Conservation (phyloP, 495 filamentous ascomycete genomes). For the Penicillium goetzii region DNA sequence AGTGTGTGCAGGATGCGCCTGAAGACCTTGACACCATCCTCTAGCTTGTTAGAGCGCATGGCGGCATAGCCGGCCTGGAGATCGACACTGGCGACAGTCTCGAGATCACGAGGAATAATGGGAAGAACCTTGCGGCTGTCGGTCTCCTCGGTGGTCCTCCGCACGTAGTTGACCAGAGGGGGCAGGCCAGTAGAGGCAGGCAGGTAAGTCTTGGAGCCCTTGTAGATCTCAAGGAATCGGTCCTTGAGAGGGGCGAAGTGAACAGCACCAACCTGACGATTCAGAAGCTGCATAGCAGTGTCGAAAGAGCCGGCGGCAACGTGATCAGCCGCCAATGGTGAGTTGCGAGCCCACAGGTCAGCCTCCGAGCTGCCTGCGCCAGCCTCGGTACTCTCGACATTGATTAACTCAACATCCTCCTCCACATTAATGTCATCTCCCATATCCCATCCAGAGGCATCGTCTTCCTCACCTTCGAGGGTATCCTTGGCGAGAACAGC, state of each 20-base stretch:
- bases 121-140: conserved; percentile 87
- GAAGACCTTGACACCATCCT: conserved; percentile 84
- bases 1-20: conserved; percentile 80
- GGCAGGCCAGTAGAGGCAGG: conserved; percentile 80
- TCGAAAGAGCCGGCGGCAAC: conserved; percentile 95
- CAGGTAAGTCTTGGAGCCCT: conserved; percentile 87
- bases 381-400: conserved; percentile 79
- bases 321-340: conserved; percentile 91
- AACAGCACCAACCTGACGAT: conserved; percentile 92
- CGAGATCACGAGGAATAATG: conserved; percentile 86
- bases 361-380: conserved; percentile 87
- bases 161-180: conserved; percentile 89
- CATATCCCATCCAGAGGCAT: conserved; percentile 95
- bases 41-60: conserved; percentile 91
- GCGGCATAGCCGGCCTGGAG: conserved; percentile 83
- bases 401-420: conserved; percentile 70
- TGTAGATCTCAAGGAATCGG: conserved; percentile 92
- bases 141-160: conserved; percentile 83
- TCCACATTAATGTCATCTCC: conserved; percentile 89
- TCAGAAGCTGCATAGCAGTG: conserved; percentile 95
- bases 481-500: conserved; percentile 52
- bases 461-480: conserved; percentile 78
- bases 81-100: conserved; percentile 76
- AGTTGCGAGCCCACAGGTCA: conserved; percentile 94
- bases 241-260: conserved; percentile 88